Conservation (phyloP, 1,284 basidiomycete genomes). For the Leccinum holopus region DNA sequence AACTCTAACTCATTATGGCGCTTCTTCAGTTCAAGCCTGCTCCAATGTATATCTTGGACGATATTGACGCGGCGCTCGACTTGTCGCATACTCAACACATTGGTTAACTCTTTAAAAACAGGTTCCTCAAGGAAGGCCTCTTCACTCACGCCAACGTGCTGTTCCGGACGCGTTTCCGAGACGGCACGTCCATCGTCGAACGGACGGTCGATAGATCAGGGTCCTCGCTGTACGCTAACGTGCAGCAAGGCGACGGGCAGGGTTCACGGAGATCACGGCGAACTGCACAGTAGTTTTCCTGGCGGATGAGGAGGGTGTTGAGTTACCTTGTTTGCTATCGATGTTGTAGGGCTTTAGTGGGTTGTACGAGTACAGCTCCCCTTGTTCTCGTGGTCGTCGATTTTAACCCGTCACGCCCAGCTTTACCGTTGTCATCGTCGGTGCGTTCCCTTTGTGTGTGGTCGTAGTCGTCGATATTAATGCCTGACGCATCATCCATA, state of each 20-base stretch:
- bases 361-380: conserved; percentile 6
- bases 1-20: conserved; percentile 79
- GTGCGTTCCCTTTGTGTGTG: no score
- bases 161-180: conserved; percentile 89
- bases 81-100: conserved; percentile 97
- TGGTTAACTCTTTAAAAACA: conserved; percentile 91
- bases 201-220: conserved; percentile 64
- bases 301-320: not conserved
- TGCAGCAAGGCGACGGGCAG: conserved; percentile 19
- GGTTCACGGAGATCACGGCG: conserved; percentile 29
- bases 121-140: conserved; percentile 97
- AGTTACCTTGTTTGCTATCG: conserved; percentile 3
- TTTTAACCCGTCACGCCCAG: no score
- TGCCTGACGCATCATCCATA: no score
- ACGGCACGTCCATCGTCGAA: conserved; percentile 91
- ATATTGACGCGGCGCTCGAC: conserved; percentile 97
- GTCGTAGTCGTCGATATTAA: no score
- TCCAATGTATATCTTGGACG: conserved; percentile 99
- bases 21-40: conserved; percentile 98
- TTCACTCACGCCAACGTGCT: conserved; percentile 98
- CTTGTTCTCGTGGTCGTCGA: no score
- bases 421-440: no score
- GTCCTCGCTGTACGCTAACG: conserved; percentile 38
- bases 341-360: conserved; percentile 21
- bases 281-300: conserved; percentile 4